Base-by-base conservation (phyloP, 768 basidiomycete species). In the Termitomyces sp. region DNA sequence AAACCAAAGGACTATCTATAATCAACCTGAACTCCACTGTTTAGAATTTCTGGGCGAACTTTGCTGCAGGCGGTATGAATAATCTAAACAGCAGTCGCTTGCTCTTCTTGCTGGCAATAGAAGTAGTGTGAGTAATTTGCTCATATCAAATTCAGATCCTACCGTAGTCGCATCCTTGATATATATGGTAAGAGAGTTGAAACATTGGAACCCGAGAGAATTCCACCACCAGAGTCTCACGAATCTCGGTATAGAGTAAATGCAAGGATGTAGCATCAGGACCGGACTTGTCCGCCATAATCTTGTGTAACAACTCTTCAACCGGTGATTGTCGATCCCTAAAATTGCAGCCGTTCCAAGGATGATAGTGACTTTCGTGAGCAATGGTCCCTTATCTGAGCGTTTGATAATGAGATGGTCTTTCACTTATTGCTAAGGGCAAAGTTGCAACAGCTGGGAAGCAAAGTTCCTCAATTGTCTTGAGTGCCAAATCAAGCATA, bases 381-480 rank as follows among this genome's bases (percentile, higher is more conserved):
- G 76, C 12, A 87, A 72, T 50, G 76, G 72, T 4, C 75, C 74
- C 69, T 86, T 89, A 57, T 85, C 85, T 76, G 77, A 4, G 69
- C 53, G 32, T 69, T 71, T 26, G 60, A 65, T 4, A 72, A 63
- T 4, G 71, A 56, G 0, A 70, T 56, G 8, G 62, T 54, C 39
- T 75, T 73, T 40, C 73, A 67, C 63, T 81, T 86, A 72, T 56
- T 43, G 74, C 64, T 8, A 74, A 70, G 0, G 77, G 71, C 12
- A 72, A 62, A 4, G 65, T 45, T 9, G 64, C 30, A 22, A 71
- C 73, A 43, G 34, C 56, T 22, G 81, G 79, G 68, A 98, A 96
- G 91, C 95, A 95, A 4, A 98, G 74, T 62, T 98, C 95, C 63
- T 95, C 93, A 37, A 98, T 73, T 0, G 93, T 87, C 69, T 93